A percentile compares a stretch with the other conserved stretches of the same genome.
phyloP scores from a whole-genome alignment of 2,329 filamentous ascomycete species.

The Endocalyx cinctus region DNA sequence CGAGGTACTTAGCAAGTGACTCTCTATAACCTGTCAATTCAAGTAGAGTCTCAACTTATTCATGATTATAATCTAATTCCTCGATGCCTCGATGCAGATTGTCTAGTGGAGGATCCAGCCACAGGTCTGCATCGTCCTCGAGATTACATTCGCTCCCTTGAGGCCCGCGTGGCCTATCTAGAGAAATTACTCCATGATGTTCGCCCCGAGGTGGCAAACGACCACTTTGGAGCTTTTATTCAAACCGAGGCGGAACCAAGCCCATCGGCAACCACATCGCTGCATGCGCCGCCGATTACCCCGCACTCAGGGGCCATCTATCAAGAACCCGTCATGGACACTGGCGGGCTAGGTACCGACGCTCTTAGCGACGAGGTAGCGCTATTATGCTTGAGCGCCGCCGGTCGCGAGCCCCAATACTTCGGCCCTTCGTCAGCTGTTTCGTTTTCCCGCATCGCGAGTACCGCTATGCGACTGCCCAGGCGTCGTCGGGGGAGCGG shows the following conservation, averaged over 20 bases:
- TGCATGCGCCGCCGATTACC: not conserved
- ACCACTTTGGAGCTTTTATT: conserved; percentile 8
- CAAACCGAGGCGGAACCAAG: not conserved
- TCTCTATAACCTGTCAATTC: not conserved
- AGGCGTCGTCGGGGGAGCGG: conserved; percentile 1
- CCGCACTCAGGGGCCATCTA: not conserved
- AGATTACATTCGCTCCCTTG: conserved; percentile 27
- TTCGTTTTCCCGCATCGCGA: conserved; percentile 26
- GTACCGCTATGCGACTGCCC: conserved; percentile 15
- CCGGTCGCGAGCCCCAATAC: conserved; percentile 31
- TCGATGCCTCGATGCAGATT: no score
- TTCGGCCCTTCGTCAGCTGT: conserved; percentile 32
- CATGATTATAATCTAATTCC: no score
- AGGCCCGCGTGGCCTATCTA: conserved; percentile 23
- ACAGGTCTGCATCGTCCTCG: conserved; percentile 27
- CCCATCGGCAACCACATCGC: not conserved
- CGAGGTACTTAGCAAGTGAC: not conserved
- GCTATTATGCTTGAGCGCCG: conserved; percentile 25
- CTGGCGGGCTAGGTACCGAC: conserved; percentile 8
- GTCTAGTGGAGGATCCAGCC: conserved; percentile 31
- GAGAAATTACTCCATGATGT: conserved; percentile 24
- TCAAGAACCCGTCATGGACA: not conserved
- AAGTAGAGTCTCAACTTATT: not conserved
- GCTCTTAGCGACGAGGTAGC: conserved; percentile 24
- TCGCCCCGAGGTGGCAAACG: conserved; percentile 20